Base-by-base conservation (phyloP, 192 early-diverging fungal species). In the Allomyces arbusculus region DNA sequence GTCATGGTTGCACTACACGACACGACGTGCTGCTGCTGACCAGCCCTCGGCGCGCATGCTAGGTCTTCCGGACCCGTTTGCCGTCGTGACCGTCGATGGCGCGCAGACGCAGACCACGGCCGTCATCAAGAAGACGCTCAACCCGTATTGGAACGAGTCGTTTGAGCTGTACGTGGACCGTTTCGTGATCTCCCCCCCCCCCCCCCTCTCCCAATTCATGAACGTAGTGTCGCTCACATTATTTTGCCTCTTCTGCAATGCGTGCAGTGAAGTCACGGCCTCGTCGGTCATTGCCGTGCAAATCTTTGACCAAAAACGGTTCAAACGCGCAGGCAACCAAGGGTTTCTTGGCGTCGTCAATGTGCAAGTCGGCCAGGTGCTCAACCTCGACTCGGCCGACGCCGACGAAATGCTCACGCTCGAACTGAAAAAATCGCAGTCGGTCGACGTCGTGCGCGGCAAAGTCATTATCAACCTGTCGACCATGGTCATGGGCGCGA, bases 291-390 rank as follows among this genome's bases (percentile, higher is more conserved):
- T 97, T 65, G 87, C 92, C 4, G 86, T 94, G 66, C 95, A 97
- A 78, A 86, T 97, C 40, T 97, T 97, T 82, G 95, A 97, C 78
- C 93, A 97, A 78, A 85, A 88, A 72, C 94, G 94, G 70, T 97
- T 91, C 74, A 93, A 94, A 73, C 91, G 84, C 79, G 87, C 83
- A 69, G 81, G 64, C 26, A 65, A 83, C 61, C 89, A 91, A 73
- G 88, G 88, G 61, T 97, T 97, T 69, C 77, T 95, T 33, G 92
- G 92, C 45, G 90, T 93, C 62, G 81, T 91, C 68, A 92, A 93
- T 69, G 79, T 94, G 24, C 83, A 86, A 63, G 80, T 95, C 68
- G 80, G 86, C 62, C 82, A 87, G 74, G 79, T 93, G 50, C 85
- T 97, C 69, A 83, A 94, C 72, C 71, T 92, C 23, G 77, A 80